Evolutionary conservation across 257 asterid species (phyloP).

Genomic region (Penstemon eatonii): DNA sequence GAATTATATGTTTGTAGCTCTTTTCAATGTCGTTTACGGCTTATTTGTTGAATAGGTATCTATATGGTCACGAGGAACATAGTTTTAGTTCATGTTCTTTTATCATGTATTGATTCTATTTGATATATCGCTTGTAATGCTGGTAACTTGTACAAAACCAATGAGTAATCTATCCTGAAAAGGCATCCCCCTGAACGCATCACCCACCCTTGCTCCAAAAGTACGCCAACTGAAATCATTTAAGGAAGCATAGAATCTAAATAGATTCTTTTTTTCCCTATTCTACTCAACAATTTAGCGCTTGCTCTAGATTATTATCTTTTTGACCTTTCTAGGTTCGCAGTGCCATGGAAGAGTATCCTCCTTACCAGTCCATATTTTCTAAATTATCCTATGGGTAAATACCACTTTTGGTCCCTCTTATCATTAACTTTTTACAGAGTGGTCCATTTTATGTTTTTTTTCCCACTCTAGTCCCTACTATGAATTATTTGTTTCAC

Average conservation of each 20-base stretch:
- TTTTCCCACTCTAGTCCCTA: no score
- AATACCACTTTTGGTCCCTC: no score
- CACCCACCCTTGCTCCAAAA: not conserved
- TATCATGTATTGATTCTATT: not conserved
- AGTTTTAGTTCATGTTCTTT: constrained; percentile 17
- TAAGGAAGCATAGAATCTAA: not conserved
- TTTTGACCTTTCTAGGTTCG: constrained; percentile 63
- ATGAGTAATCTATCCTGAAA: not conserved
- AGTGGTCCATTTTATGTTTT: no score
- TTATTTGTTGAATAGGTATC: constrained; percentile 14
- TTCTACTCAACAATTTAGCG: not conserved
- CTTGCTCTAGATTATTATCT: not conserved
- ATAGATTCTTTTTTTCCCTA: no score
- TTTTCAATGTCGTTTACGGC: not conserved
- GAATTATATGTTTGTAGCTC: constrained; percentile 11
- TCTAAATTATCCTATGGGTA: constrained; percentile 79
- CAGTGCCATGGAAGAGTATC: constrained; percentile 82
- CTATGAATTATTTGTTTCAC: no score
- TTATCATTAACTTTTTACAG: no score
- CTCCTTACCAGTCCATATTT: constrained; percentile 83
- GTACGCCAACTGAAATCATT: not conserved
- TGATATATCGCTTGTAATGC: not conserved
- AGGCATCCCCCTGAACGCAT: no score
- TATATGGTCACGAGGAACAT: constrained; percentile 89
- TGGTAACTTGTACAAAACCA: not conserved